Conservation (phyloP, 345 rosid species). For the Eucalyptus albens region DNA sequence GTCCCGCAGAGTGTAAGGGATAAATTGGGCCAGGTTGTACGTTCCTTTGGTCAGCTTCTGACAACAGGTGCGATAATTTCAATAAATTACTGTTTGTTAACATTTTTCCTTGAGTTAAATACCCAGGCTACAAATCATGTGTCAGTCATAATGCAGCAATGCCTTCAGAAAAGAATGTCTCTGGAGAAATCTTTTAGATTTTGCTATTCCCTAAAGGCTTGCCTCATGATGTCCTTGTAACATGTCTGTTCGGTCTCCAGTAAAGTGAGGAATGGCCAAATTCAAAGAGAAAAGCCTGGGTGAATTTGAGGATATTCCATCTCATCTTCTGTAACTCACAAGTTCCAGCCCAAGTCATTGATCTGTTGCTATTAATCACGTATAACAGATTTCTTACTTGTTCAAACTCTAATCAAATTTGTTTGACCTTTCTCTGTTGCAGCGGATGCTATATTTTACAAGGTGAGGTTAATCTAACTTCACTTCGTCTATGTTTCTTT, state of each 20-base stretch:
- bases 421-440: constrained; percentile 15
- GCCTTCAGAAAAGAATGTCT: not conserved
- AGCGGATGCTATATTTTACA: constrained; percentile 59
- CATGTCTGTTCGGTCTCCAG: not conserved
- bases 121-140: not conserved
- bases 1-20: constrained; percentile 29
- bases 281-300: not conserved
- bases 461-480: constrained; percentile 32
- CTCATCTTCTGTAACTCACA: not conserved
- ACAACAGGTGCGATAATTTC: constrained; percentile 20
- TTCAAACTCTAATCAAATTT: not conserved
- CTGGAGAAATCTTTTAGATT: not conserved
- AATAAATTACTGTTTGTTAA: not conserved
- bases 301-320: not conserved
- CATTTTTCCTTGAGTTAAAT: not conserved
- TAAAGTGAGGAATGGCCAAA: not conserved
- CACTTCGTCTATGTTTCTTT: not conserved
- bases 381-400: not conserved
- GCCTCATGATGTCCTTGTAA: not conserved
- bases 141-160: not conserved
- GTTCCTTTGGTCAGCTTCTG: constrained; percentile 22
- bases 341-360: not conserved
- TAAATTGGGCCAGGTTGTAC: constrained; percentile 39
- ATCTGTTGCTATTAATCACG: not conserved
- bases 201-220: not conserved